A percentile compares a stretch with the other conserved stretches of the same genome.
These are phyloP conservation scores for Macrophomina tecta DNA, from an alignment of 2,329 filamentous ascomycete species.

Conservation along the genomic window DNA sequence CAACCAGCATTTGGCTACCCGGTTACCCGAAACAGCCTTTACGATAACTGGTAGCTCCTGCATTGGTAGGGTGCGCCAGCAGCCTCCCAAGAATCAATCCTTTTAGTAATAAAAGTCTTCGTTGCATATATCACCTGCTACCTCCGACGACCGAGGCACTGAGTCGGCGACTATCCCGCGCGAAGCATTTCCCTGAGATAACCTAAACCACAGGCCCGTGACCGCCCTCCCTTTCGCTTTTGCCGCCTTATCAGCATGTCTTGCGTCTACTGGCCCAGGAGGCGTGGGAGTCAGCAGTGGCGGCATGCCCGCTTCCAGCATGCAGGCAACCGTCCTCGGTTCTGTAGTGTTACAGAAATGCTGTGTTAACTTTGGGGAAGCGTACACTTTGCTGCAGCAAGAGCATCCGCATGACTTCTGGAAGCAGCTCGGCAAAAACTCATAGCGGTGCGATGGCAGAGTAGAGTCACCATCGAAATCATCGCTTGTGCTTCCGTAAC, in stretches of 20 bases:
- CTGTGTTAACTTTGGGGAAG: slow-evolving; percentile 10
- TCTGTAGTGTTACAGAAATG: slow-evolving; percentile 1
- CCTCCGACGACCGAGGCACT: not conserved
- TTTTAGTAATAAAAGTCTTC: slow-evolving; percentile 2
- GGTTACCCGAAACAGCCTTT: slow-evolving; percentile 24
- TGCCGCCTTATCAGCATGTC: not conserved
- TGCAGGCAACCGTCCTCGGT: slow-evolving; percentile 20
- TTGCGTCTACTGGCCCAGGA: not conserved
- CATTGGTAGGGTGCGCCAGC: slow-evolving; percentile 5
- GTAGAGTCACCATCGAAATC: not conserved
- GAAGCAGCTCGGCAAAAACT: not conserved
- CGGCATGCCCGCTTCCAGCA: not conserved
- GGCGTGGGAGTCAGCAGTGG: slow-evolving; percentile 14
- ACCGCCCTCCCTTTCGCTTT: not conserved
- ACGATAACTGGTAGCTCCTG: slow-evolving; percentile 11
- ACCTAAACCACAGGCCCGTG: not conserved
- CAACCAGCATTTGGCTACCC: slow-evolving; percentile 8
- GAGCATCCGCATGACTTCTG: slow-evolving; percentile 18
- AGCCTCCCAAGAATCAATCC: not conserved
- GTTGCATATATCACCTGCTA: slow-evolving; percentile 11
- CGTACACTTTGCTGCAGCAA: not conserved
- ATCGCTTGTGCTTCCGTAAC: not conserved
- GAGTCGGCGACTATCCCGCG: not conserved
- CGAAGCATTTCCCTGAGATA: not conserved
- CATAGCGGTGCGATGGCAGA: not conserved